Evolutionary conservation across 2,329 filamentous ascomycete genomes (phyloP), one percentile per base, ranked within the genome.

Genomic region (Cladophialophora immunda): DNA sequence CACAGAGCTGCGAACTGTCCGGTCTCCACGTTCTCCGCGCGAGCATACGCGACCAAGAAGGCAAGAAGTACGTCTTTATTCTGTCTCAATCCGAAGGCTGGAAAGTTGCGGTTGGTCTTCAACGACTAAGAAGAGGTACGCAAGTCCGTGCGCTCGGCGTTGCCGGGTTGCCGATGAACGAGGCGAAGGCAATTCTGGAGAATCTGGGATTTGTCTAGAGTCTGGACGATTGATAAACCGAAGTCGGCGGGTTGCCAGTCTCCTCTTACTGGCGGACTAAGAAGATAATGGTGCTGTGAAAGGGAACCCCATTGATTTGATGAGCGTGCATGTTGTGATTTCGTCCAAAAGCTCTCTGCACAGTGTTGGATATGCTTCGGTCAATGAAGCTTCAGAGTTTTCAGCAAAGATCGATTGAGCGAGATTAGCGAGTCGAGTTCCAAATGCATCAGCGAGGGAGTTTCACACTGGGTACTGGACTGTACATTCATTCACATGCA

Each of bases 41-140:
- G 15, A 85, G 80, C 56, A 78, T 87, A 56, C 82, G 86, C 65
- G 87, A 89, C 72, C 80, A 83, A 60, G 86, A 89, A 71, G 85
- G 85, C 68, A 88, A 87, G 73, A 83, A 82, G 71, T 89, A 88
- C 72, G 83, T 88, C 70, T 89, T 89, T 71, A 80, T 90, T 22
- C 76, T 90, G 60, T 81, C 84, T 52, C 82, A 87, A 64, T 81
- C 78, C 17, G 87, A 90, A 74, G 86, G 83, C 41, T 89, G 86
- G 86, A 90, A 90, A 75, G 83, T 89, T 22, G 85, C 84, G 0
- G 78, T 86, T 47, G 87, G 87, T 1, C 76, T 90, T 52, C 82
- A 86, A 74, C 80, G 84, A 29, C 76, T 90, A 68, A 79, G 83
- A 56, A 82, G 84, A 69, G 86, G 87, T 17, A 83, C 82, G 63